Conservation (phyloP, 2,329 filamentous ascomycete species). For the Periglandula ipomoeae region DNA sequence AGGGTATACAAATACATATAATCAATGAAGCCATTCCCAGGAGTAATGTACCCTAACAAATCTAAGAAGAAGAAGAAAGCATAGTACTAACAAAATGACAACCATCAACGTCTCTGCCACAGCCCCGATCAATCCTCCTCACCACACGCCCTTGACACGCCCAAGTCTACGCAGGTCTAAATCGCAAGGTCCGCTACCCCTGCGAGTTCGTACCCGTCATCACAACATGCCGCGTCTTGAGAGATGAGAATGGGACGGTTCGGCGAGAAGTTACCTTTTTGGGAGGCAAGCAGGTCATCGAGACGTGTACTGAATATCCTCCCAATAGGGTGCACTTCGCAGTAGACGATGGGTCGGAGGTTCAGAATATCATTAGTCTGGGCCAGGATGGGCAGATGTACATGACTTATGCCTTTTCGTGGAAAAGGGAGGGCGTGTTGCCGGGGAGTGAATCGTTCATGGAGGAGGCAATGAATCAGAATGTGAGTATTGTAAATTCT, state of each 20-base stretch:
- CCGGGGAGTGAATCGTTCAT: constrained; percentile 13
- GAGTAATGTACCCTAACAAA: no score
- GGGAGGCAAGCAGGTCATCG: constrained; percentile 11
- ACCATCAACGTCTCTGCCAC: no score
- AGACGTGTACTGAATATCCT: constrained; percentile 21
- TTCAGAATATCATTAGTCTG: constrained; percentile 22
- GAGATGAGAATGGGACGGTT: constrained; percentile 7
- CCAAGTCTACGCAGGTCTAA: constrained; percentile 21
- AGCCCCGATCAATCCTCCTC: constrained; percentile 21
- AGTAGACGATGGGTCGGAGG: constrained; percentile 20
- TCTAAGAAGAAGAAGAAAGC: no score
- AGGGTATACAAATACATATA: no score
- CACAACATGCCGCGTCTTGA: not conserved
- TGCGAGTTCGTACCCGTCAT: constrained; percentile 20
- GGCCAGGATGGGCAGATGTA: constrained; percentile 17
- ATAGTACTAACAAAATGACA: no score
- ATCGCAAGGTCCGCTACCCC: constrained; percentile 19
- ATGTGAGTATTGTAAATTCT: constrained; percentile 14
- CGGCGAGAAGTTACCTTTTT: constrained; percentile 16
- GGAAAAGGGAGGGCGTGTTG: constrained; percentile 16
- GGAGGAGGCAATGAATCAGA: constrained; percentile 13
- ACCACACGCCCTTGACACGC: constrained; percentile 10
- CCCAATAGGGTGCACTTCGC: constrained; percentile 22
- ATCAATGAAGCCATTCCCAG: no score
- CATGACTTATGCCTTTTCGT: constrained; percentile 25